Evolutionary conservation across 1,139 yeast genomes (phyloP), one percentile per base, ranked within the genome.

Genomic region (Neolecta irregularis): DNA sequence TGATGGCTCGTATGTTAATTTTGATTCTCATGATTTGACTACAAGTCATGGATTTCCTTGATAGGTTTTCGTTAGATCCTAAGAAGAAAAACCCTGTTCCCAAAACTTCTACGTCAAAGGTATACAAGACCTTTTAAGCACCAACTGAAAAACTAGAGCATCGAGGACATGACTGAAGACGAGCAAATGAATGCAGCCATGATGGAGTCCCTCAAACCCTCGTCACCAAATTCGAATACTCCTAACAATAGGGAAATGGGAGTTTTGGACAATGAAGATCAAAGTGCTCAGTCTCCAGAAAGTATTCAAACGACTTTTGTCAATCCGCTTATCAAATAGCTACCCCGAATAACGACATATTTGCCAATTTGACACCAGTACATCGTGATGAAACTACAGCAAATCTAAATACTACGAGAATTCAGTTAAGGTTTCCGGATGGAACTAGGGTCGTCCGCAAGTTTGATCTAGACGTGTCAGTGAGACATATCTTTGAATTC

Each of bases 371-470:
- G 18, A 13, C 30, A 11, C 63, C 88, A 0, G 46, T 51, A 1
- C 62, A 64, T 24, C 72, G 73, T 40, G 57, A 58, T 0, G 93
- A 79, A 45, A 83, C 88, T 0, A 60, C 71, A 1, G 54, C 56
- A 3, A 61, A 65, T n/a, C 65, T 72, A 0, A 64, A 65, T 2
- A 66, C 72, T 1, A 80, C 95, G 1, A 62, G 98, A 47, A 68
- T 91, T 17, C 98, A 88, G 55, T 66, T 91, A 15, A 65, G 96
- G 40, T 69, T 81, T 30, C 92, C 91, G 12, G 83, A 77, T 48
- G 96, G 96, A 16, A 67, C 74, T 38, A 63, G 96, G 43, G 58
- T 76, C 9, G 75, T 88, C n/a, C 74, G 81, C 40, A 67, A 81
- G 44, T 78, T 88, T 48, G 57, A 57, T 9, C 48, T 67, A 6